Base-by-base conservation (phyloP, 2,329 filamentous ascomycete genomes). In the Cladobotryum protrusum region DNA sequence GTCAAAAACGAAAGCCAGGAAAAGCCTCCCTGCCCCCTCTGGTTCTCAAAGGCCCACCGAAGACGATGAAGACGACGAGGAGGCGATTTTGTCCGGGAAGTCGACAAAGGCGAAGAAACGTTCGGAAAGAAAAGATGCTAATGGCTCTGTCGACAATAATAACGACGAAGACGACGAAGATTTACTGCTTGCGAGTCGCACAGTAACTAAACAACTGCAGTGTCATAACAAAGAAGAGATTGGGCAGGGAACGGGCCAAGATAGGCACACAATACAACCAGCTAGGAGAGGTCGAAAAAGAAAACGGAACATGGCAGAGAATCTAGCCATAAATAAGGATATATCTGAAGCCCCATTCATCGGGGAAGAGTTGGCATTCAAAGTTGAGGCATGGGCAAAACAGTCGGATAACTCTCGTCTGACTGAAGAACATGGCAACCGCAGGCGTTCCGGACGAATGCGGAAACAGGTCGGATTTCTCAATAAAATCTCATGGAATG, bases 401-500 rank as follows among this genome's bases (percentile, higher is more conserved):
- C 24, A 29, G 24, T 29, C 24, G 6, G 24, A 29, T 29, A 29
- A 4, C 24, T 9, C 24, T 8, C 1, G 9, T 29, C 2, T 14
- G 14, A 9, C 33, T 19, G 17, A 42, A 35, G 14, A 14, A 33
- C 40, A 45, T 11, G 48, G 43, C 43, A 52, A 54, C 1, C 54
- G 56, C 18, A 57, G 61, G 45, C 57, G 58, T 13, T 63, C 62
- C 36, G 58, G 59, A 5, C 59, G 64, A 33, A 56, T 53, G 13
- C 59, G 61, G 24, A 67, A 61, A 40, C 59, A 62, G 48, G 56
- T 54, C 14, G 60, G 63, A 35, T 65, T 63, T 35, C 53, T 61
- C 50, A 61, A 61, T 34, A 64, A 63, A 43, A 54, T 65, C 12
- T 59, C 63, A 6, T 65, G 64, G 64, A 39, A 52, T 3, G 56